phyloP scores from a whole-genome alignment of 1,139 yeast species.

The Saccharomyces hybrid region DNA sequence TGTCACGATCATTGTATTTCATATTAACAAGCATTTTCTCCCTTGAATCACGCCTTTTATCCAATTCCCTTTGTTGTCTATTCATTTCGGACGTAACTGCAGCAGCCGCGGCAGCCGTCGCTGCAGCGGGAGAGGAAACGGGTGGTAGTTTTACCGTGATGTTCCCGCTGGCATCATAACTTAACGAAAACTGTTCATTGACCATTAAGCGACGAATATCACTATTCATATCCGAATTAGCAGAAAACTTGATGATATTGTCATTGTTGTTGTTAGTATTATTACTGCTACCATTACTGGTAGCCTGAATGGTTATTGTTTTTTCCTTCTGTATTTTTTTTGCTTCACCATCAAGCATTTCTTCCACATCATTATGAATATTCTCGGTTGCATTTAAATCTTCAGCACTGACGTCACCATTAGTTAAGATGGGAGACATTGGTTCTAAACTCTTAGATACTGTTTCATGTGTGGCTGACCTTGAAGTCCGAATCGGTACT shows the following conservation, averaged over 20 bases:
- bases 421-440: neutral
- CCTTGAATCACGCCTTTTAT: constrained; percentile 27
- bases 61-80: constrained; percentile 25
- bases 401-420: neutral
- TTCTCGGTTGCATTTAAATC: neutral
- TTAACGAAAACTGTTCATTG: neutral
- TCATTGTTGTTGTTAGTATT: neutral
- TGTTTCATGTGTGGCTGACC: neutral
- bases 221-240: neutral
- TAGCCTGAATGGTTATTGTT: neutral
- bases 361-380: neutral
- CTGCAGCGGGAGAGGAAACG: constrained; percentile 1
- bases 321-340: neutral
- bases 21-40: constrained; percentile 30
- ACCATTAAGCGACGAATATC: neutral
- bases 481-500: neutral
- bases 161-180: constrained; percentile 4
- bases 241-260: constrained; percentile 1
- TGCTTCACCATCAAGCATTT: neutral
- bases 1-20: constrained; percentile 30
- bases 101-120: neutral
- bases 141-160: neutral
- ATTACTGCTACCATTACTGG: neutral
- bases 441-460: neutral
- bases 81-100: constrained; percentile 4